Base-by-base conservation (phyloP, 305 asterid species). In the Solanum hybrid region DNA sequence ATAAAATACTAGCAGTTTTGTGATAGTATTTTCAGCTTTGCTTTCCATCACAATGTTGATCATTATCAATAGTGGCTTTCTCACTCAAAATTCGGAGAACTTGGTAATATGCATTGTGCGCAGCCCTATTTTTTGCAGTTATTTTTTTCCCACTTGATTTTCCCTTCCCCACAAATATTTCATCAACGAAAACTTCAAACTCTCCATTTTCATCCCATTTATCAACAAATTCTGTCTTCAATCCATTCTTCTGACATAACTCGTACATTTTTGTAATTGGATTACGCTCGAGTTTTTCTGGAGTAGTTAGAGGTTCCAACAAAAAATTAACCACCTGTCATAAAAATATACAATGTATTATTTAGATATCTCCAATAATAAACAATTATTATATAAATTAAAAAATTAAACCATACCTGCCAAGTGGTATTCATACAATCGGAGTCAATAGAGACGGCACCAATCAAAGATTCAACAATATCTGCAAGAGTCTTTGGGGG, bases 401-500 rank as follows among this genome's bases (percentile, higher is more conserved):
- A 13, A 71, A 71, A 71, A 26, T 6, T 27, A 73, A 7, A 31
- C 32, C 13, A 93, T 29, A 29, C 95, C 95, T 92, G 46, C 93
- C 92, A 88, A 8, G 95, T 94, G 17, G 60, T 79, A 75, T 91
- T 91, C 17, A 90, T 79, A 9, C 91, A 91, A n/a, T 89, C 88
- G 86, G 89, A 91, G 87, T 94, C 98, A 1, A 91, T 35, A 73
- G 29, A 93, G 3, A 93, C 76, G 7, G 95, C 97, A 66, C 95
- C 96, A 66, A 94, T 35, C 85, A 94, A 89, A 17, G 97, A 90
- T 81, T 94, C 95, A 9, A 94, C 92, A 12, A 94, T 89, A 73
- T 94, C 95, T 0, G 96, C 95, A 3, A 95, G 88, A 8, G 38
- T 90, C 13, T 91, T 95, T 17, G 96, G 96, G 5, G 94, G 72